These are phyloP conservation scores for Fusarium sp. DNA, from an alignment of 2,329 filamentous ascomycete genomes.

Conservation along the genomic window DNA sequence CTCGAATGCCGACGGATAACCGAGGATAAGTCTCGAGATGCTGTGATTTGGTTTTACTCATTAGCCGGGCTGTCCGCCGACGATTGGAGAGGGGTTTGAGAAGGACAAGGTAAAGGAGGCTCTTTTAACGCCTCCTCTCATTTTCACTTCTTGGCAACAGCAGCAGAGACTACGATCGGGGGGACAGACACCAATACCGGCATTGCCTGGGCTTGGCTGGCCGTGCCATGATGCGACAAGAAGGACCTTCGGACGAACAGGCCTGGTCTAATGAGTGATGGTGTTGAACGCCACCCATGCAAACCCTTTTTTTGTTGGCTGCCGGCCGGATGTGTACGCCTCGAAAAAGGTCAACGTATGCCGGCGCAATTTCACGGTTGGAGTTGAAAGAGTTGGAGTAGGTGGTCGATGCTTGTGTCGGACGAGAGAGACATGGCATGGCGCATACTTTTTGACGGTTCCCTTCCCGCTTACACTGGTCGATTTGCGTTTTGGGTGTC, in stretches of 20 bases:
- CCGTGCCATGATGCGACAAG: slow-evolving; percentile 20
- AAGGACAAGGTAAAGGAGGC: background rate
- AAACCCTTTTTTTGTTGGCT: slow-evolving; percentile 3
- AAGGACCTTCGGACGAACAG: slow-evolving; percentile 4
- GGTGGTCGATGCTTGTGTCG: background rate
- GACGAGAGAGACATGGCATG: background rate
- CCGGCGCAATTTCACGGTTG: slow-evolving; percentile 3
- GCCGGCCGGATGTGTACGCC: slow-evolving; percentile 19
- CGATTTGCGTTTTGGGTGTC: background rate
- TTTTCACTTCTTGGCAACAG: background rate
- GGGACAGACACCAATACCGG: slow-evolving; percentile 14
- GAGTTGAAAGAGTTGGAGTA: slow-evolving; percentile 10
- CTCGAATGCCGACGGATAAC: slow-evolving; percentile 37
- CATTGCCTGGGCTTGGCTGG: slow-evolving; percentile 24
- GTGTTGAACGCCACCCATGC: slow-evolving; percentile 25
- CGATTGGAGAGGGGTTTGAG: background rate
- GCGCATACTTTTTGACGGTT: slow-evolving; percentile 3
- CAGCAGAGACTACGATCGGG: background rate
- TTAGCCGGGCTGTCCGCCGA: slow-evolving; percentile 17
- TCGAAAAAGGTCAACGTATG: background rate
- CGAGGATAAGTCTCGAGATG: slow-evolving; percentile 38
- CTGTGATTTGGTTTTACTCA: slow-evolving; percentile 18
- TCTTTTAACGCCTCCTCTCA: slow-evolving; percentile 12
- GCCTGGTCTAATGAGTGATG: background rate
- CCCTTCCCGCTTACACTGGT: background rate